Evolutionary conservation across 2,329 filamentous ascomycete species (phyloP).

Genomic region (Aphanoascus verrucosus): DNA sequence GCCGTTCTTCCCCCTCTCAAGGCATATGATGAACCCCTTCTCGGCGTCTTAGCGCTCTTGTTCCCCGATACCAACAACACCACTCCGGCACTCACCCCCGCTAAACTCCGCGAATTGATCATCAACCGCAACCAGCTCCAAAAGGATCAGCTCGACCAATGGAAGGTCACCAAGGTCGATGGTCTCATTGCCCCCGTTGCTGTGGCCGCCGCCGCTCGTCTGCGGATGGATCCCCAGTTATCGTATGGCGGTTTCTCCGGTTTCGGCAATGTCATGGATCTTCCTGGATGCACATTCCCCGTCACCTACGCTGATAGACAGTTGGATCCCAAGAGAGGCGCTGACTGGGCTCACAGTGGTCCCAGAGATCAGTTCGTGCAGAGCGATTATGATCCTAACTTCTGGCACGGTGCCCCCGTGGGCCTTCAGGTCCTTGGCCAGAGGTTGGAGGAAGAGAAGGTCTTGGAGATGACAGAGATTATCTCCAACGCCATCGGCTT

Average conservation of each 20-base stretch:
- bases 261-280: slow-evolving; percentile 18
- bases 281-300: slow-evolving; percentile 26
- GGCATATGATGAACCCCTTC: slow-evolving; percentile 20
- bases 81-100: slow-evolving; percentile 15
- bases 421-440: slow-evolving; percentile 40
- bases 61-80: slow-evolving; percentile 1
- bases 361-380: slow-evolving; percentile 21
- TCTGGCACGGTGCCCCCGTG: slow-evolving; percentile 41
- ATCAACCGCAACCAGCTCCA: slow-evolving; percentile 20
- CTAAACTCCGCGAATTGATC: slow-evolving; percentile 22
- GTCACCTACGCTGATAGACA: slow-evolving; percentile 42
- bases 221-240: slow-evolving; percentile 18
- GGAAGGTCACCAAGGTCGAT: slow-evolving; percentile 13
- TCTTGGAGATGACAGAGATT: slow-evolving; percentile 24
- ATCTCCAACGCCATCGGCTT: slow-evolving; percentile 1
- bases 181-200: slow-evolving; percentile 12
- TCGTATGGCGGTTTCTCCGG: slow-evolving; percentile 21
- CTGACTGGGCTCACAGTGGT: slow-evolving; percentile 22
- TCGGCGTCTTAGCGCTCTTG: slow-evolving; percentile 11
- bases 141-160: slow-evolving; percentile 14
- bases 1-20: slow-evolving; percentile 19
- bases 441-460: slow-evolving; percentile 43
- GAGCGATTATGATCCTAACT: slow-evolving; percentile 35
- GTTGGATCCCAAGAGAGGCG: slow-evolving; percentile 14
- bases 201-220: slow-evolving; percentile 8